Base-by-base conservation (phyloP, 441 rosid genomes). In the Eutrema salsugineum region DNA sequence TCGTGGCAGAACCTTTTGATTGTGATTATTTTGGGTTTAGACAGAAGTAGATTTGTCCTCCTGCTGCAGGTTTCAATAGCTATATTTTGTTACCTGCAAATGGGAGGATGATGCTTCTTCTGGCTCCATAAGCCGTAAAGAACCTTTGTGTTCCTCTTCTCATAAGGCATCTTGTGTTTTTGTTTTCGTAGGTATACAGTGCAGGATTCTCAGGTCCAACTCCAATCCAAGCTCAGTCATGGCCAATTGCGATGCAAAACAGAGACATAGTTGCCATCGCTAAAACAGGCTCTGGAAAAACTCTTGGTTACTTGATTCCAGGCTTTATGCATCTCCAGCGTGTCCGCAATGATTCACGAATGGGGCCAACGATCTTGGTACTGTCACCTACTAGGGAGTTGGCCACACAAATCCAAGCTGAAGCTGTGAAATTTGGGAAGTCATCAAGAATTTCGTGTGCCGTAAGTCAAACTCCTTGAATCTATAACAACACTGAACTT, bases 161-260 rank as follows among this genome's bases (percentile, higher is more conserved):
- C 81, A 91, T 86, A 47, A 68, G 77, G 48, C 70, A 66, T 77
- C 67, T 82, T 83, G 84, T 10, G 64, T 66, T 82, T 85, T 78
- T 86, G 65, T 79, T 80, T 82, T 84, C 80, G 72, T 87, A 96
- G 99, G 90, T 91, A 78, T 83, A 81, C 67, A 80, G 43, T 77
- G 97, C 97, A 71, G 99, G 99, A 44, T 96, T 96, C 79, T 79
- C 96, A 79, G 81, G 89, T 56, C 99, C 99, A 53, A 91, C 96
- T 60, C 98, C 98, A 74, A 93, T 96, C 72, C 99, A 96, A 86
- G 99, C 99, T 59, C 98, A 96, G 78, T 91, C 99, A 1, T 96
- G 99, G 99, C 98, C 99, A 1, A 84, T 96, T 82, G 97, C 93
- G 33, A 71, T 96, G 85, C 91, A 86, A 72, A 83, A 85, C 79